Conservation (phyloP, 2,329 filamentous ascomycete species). For the Ophiostoma novo-ulmi region DNA sequence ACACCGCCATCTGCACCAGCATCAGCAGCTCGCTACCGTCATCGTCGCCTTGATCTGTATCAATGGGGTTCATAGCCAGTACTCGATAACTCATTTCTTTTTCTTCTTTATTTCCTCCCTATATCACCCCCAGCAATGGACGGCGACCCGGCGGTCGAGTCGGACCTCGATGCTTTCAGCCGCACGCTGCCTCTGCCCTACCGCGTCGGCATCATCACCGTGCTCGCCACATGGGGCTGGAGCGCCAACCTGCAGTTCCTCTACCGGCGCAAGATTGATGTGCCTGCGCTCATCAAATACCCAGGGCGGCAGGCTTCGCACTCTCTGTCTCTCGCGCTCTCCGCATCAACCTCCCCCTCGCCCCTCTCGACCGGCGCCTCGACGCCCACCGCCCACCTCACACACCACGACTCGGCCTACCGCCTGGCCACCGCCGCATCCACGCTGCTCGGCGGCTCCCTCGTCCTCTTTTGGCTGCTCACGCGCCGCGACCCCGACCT, state of each 20-base stretch:
- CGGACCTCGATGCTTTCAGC: slow-evolving; percentile 77
- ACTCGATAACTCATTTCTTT: no score
- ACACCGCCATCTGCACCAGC: not conserved
- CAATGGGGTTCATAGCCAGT: not conserved
- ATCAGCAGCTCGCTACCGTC: no score
- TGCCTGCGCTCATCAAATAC: slow-evolving; percentile 81
- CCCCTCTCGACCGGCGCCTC: not conserved
- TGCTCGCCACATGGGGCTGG: slow-evolving; percentile 92
- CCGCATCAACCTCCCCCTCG: not conserved
- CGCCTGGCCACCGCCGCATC: slow-evolving; percentile 75
- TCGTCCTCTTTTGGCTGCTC: slow-evolving; percentile 77
- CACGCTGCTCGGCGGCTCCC: slow-evolving; percentile 62
- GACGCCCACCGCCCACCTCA: slow-evolving; percentile 51
- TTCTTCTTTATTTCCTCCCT: no score
- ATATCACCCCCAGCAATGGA: slow-evolving; percentile 49
- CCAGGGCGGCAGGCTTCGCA: slow-evolving; percentile 54
- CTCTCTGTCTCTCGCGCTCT: slow-evolving; percentile 36
- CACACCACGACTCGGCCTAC: slow-evolving; percentile 79
- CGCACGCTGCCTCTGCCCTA: slow-evolving; percentile 82
- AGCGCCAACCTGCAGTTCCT: slow-evolving; percentile 87
- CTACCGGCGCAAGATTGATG: slow-evolving; percentile 73
- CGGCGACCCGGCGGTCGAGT: slow-evolving; percentile 66
- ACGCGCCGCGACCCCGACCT: slow-evolving; percentile 65
- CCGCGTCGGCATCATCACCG: slow-evolving; percentile 77
- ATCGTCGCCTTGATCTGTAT: no score